A percentile compares a stretch with the other conserved stretches of the same genome.
phyloP scores from a whole-genome alignment of 345 rosid species.

The Lumnitzera racemosa region DNA sequence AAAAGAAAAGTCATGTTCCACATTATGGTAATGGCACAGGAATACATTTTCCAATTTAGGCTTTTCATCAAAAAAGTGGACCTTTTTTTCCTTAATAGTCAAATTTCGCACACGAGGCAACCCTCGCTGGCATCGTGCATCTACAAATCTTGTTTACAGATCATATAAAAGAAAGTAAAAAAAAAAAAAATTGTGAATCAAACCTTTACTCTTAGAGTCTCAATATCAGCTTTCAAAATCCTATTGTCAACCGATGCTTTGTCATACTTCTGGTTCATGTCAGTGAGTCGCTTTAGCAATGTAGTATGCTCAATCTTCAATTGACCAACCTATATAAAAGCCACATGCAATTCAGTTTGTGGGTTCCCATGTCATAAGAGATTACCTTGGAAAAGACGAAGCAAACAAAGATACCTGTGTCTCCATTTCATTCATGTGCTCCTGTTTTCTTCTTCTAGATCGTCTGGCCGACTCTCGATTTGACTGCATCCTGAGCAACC shows the following conservation, averaged over 20 bases:
- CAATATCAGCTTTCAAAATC: constrained; percentile 93
- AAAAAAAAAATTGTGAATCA: not conserved
- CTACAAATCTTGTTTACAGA: no score
- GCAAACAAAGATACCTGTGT: constrained; percentile 49
- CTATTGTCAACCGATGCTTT: constrained; percentile 77
- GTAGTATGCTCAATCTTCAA: constrained; percentile 71
- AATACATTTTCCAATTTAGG: no score
- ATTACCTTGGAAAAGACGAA: not conserved
- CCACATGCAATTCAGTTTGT: constrained; percentile 2
- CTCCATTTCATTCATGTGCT: constrained; percentile 79
- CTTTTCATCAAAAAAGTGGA: no score
- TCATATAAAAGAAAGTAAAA: not conserved
- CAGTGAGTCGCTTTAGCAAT: constrained; percentile 58
- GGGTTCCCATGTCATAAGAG: not conserved
- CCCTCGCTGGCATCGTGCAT: no score
- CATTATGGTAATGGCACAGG: no score
- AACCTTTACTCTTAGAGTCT: constrained; percentile 87
- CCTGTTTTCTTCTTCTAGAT: constrained; percentile 90
- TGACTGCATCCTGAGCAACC: constrained; percentile 70
- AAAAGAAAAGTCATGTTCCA: no score
- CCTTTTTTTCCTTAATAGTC: no score
- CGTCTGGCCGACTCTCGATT: constrained; percentile 99
- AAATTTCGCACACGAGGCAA: no score
- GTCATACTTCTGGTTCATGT: constrained; percentile 67
- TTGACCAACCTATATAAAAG: constrained; percentile 54